Evolutionary conservation across 2,329 filamentous ascomycete genomes (phyloP).

Genomic region (Plectosphaerella sp.): DNA sequence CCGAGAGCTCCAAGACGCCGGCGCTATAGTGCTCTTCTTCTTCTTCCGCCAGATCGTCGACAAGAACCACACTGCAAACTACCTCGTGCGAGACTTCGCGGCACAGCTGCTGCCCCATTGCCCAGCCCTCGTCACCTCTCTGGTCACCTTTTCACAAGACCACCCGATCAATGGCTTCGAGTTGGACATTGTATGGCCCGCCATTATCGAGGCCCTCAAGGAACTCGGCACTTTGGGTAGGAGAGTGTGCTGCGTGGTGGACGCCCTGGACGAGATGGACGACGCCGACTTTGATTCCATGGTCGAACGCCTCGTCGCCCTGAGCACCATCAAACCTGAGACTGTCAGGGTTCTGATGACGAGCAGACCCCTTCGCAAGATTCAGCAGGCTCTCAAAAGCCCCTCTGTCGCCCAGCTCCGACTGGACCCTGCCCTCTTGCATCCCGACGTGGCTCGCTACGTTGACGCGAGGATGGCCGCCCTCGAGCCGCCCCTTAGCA

Average conservation of each 20-base stretch:
- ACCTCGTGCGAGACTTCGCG: slow-evolving; percentile 7
- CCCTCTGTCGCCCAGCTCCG: not conserved
- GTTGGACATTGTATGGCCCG: not conserved
- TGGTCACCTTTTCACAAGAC: not conserved
- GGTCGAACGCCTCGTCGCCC: not conserved
- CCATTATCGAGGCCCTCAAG: not conserved
- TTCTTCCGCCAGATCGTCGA: slow-evolving; percentile 34
- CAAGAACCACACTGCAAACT: slow-evolving; percentile 21
- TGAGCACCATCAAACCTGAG: not conserved
- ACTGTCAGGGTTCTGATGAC: not conserved
- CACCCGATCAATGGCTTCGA: not conserved
- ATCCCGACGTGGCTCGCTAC: not conserved
- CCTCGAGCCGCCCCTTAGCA: not conserved
- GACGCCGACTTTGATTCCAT: slow-evolving; percentile 9
- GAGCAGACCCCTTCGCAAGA: not conserved
- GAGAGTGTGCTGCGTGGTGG: slow-evolving; percentile 31
- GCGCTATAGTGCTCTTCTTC: slow-evolving; percentile 27
- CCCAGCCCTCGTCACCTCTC: not conserved
- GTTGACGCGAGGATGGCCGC: not conserved
- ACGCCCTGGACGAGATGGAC: slow-evolving; percentile 45
- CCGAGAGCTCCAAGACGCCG: slow-evolving; percentile 7
- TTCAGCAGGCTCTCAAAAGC: not conserved
- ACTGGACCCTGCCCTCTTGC: not conserved
- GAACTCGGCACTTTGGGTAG: not conserved
- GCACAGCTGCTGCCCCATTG: slow-evolving; percentile 6